These are phyloP conservation scores for Diaporthe sp. DNA, from an alignment of 2,329 filamentous ascomycete genomes.

Conservation along the genomic window DNA sequence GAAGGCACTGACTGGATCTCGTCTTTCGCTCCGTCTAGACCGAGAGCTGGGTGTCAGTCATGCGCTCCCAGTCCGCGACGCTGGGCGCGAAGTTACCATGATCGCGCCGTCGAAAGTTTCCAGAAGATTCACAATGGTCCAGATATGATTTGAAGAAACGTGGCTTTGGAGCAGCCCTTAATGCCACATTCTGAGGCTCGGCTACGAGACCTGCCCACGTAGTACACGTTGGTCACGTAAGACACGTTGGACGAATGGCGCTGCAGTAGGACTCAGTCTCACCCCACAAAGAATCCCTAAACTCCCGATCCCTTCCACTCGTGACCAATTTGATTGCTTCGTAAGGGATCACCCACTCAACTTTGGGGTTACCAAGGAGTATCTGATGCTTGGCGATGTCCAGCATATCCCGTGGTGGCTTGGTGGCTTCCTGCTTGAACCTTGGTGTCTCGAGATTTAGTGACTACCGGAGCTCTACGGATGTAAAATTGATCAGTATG, in stretches of 20 bases:
- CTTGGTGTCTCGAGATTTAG: not conserved
- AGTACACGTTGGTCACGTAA: not conserved
- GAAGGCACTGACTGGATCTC: not conserved
- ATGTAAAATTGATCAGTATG: not conserved
- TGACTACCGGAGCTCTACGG: not conserved
- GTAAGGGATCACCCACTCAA: not conserved
- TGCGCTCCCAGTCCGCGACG: too few relatives aligned
- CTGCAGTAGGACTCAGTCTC: not conserved
- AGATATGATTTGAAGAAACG: too few relatives aligned
- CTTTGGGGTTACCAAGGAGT: rapidly evolving
- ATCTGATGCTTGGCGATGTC: too few relatives aligned
- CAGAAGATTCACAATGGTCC: too few relatives aligned
- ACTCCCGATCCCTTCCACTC: not conserved
- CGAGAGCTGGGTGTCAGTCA: not conserved
- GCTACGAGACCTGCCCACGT: not conserved
- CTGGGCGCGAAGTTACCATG: too few relatives aligned
- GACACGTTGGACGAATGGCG: not conserved
- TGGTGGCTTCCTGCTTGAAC: too few relatives aligned
- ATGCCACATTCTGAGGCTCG: not conserved
- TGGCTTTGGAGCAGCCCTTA: slow-evolving; percentile 29
- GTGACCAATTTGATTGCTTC: not conserved
- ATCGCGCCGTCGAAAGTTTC: too few relatives aligned
- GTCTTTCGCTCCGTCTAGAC: not conserved
- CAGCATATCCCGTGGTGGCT: not conserved
- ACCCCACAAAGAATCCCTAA: not conserved